Base-by-base conservation (phyloP, 2,329 filamentous ascomycete species). In the Ascochyta rabiei region DNA sequence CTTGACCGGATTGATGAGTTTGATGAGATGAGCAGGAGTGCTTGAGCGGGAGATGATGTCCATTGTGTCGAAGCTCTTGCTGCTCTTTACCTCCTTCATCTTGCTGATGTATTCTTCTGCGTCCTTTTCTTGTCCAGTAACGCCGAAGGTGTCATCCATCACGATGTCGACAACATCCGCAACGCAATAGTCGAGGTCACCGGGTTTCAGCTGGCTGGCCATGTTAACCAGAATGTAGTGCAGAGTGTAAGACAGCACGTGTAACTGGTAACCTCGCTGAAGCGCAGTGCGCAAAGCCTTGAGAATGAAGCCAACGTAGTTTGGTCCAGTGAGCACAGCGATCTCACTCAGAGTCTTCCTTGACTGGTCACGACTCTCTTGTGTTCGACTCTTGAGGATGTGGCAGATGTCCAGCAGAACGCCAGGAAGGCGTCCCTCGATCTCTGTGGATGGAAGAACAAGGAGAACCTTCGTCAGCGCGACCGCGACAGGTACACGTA, bases 1-100 rank as follows among this genome's bases (percentile, higher is more conserved):
- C 66, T 90, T 89, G 41, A 98, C 80, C 1, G 95, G 96, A 48
- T 82, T 82, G 45, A 97, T 82, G 4, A 99, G 84, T 44, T 88
- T 85, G 42, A 88, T 86, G 6, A 98, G 82, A 52, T 87, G 86
- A 46, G 77, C 80, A 21, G 97, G 81, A 1, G 92, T 93, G 1
- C 91, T 88, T 42, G 88, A 92, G 68, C 88, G 90, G 23, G 95
- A 89, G 61, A 98, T 82, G 15, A 98, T 81, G 74, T 98, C 93
- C 88, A 98, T 96, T 0, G 95, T 96, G 71, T 99, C 96, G 68
- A 93, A 96, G 71, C 93, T 97, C 80, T 98, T 99, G 80, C 90
- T 97, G 75, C 90, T 95, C 80, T 96, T 98, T 52, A 99, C 89
- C 77, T 99, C 95, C 75, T 96, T 96, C 88, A 96, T 97, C 75